A percentile compares a stretch with the other conserved stretches of the same genome.
Conservation (phyloP, 2,329 filamentous ascomycete genomes). For the Fusarium sp. region DNA sequence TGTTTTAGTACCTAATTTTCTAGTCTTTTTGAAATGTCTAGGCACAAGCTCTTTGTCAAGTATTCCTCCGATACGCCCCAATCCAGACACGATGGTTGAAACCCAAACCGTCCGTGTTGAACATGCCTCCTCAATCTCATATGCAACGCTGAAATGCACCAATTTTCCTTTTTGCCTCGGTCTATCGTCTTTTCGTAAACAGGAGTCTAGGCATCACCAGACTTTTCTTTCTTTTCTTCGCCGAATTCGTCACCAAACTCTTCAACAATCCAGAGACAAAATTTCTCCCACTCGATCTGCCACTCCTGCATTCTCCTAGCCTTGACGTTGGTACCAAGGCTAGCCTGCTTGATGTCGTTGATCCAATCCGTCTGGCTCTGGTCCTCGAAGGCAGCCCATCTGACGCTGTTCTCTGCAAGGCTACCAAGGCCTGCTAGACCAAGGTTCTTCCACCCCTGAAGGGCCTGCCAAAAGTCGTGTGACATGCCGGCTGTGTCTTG, state of each 20-base stretch:
- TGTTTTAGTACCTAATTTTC: neutral
- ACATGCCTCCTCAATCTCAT: slow-evolving; percentile 19
- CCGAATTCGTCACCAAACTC: slow-evolving; percentile 78
- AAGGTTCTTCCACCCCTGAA: slow-evolving; percentile 92
- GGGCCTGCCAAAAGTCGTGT: slow-evolving; percentile 93
- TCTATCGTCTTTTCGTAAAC: slow-evolving; percentile 20
- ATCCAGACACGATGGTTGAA: slow-evolving; percentile 26
- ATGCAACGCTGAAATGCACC: slow-evolving; percentile 20
- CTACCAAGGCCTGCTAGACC: slow-evolving; percentile 87
- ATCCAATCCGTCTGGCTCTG: slow-evolving; percentile 77
- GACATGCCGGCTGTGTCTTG: slow-evolving; percentile 86
- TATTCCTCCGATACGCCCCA: neutral
- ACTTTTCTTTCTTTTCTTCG: slow-evolving; percentile 29
- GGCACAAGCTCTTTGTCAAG: slow-evolving; percentile 3
- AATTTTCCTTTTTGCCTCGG: neutral
- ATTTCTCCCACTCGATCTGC: slow-evolving; percentile 86
- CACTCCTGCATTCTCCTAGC: slow-evolving; percentile 81
- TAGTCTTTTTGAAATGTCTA: neutral
- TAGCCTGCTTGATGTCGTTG: slow-evolving; percentile 78
- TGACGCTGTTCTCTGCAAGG: slow-evolving; percentile 91
- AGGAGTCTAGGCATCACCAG: neutral
- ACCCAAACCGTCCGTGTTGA: slow-evolving; percentile 32
- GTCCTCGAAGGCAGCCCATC: slow-evolving; percentile 91
- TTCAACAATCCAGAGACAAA: slow-evolving; percentile 88
- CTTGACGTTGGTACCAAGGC: slow-evolving; percentile 77